Base-by-base conservation (phyloP, 768 basidiomycete genomes). In the Suillus sp. region DNA sequence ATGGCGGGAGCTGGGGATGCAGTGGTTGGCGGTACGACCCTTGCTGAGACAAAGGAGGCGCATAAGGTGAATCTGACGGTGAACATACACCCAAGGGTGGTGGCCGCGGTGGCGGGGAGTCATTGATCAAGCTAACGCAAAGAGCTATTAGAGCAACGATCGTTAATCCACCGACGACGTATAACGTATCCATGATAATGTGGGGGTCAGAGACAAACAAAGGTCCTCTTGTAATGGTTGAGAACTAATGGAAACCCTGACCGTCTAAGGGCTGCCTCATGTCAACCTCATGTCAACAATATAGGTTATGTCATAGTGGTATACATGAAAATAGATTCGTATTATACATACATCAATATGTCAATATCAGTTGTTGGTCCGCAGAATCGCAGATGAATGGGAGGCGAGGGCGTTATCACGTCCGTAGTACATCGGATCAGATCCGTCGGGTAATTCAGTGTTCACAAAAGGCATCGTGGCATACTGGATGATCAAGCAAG, bases 401-500 rank as follows among this genome's bases (percentile, higher is more conserved):
- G 25, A 18, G 16, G 32, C n/a, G 54, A 55, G 20, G 6, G 20
- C 11, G 20, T 9, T 38, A 38, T 27, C 14, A 4, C 22, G 30
- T 20, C 30, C 51, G 51, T 2, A 38, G 16, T 4, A 25, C 16
- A 38, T 56, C 10, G 5, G 6, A n/a, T 53, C 25, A 56, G 10
- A 11, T 38, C 16, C 55, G 25, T 37, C 35, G 14, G 34, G n/a
- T 55, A n/a, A 22, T 56, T 27, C 37, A 38, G 14, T 35, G n/a
- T 5, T 16, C 34, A 35, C 34, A 55, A 35, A 55, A 35, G 32
- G 53, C 14, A 22, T 16, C 35, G 14, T n/a, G n/a, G n/a, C n/a
- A n/a, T 35, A 56, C 16, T 38, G 35, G 35, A 25, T 56, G 16
- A 40, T 62, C 66, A 76, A 59, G 51, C 42, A 53, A 75, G 35